A percentile compares a stretch with the other conserved stretches of the same genome.
phyloP scores from a whole-genome alignment of 169 alveolate species.

The Eimeria acervulina region DNA sequence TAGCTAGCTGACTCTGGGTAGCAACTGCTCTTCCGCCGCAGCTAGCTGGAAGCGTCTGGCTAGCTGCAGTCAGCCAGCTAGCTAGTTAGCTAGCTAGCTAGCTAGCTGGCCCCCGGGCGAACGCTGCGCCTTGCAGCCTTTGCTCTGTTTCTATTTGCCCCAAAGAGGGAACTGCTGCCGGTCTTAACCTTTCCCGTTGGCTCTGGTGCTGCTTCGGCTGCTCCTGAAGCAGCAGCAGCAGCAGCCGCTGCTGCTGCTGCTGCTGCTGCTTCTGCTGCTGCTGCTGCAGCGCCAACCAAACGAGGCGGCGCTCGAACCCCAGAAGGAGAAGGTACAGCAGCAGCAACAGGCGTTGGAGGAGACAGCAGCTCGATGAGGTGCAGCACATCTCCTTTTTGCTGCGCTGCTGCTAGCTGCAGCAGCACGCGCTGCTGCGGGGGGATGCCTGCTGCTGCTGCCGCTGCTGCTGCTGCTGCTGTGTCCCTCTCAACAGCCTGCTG shows the following conservation, averaged over 20 bases:
- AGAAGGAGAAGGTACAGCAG: slow-evolving; percentile 11
- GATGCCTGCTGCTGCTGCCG: slow-evolving; percentile 51
- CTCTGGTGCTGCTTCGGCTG: too few species aligned
- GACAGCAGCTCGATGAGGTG: slow-evolving; percentile 37
- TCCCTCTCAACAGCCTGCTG: slow-evolving; percentile 22
- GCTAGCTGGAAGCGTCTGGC: neutral
- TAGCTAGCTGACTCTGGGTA: neutral
- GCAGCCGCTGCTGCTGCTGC: slow-evolving; percentile 68
- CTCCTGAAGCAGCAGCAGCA: neutral
- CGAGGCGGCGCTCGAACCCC: slow-evolving; percentile 25
- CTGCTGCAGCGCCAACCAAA: slow-evolving; percentile 49
- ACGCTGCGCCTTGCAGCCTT: slow-evolving; percentile 40
- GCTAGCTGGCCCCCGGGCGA: slow-evolving; percentile 31
- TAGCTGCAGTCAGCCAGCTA: slow-evolving; percentile 19
- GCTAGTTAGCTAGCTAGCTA: slow-evolving; percentile 43
- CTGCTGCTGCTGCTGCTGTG: slow-evolving; percentile 1
- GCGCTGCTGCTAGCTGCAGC: slow-evolving; percentile 41
- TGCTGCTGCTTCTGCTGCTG: slow-evolving; percentile 70
- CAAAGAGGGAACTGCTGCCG: neutral
- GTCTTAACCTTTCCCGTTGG: neutral
- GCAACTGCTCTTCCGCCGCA: neutral
- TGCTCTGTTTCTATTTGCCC: neutral
- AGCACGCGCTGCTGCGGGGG: slow-evolving; percentile 48
- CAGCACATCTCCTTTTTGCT: slow-evolving; percentile 25
- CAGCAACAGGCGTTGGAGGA: slow-evolving; percentile 27